Evolutionary conservation across 2,329 filamentous ascomycete species (phyloP).

Genomic region (Botrytis byssoidea): DNA sequence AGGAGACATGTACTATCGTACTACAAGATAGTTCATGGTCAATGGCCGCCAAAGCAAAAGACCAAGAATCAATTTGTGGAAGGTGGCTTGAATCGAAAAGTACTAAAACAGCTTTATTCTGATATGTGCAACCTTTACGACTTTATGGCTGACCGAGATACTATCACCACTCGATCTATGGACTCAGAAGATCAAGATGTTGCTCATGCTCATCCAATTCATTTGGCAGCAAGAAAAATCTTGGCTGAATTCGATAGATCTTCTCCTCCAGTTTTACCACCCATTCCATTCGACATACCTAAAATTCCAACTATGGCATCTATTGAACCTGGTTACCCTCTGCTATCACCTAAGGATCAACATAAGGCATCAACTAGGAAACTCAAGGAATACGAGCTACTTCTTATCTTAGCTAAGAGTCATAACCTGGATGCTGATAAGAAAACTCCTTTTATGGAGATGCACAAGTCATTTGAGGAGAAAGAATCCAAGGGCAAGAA

Average conservation of each 20-base stretch:
- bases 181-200: conserved; percentile 56
- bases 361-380: conserved; percentile 67
- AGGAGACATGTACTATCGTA: conserved; percentile 60
- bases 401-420: conserved; percentile 72
- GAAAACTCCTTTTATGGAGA: conserved; percentile 61
- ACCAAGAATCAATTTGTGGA: conserved; percentile 87
- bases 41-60: conserved; percentile 86
- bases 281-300: conserved; percentile 86
- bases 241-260: conserved; percentile 87
- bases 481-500: conserved; percentile 64
- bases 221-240: conserved; percentile 70
- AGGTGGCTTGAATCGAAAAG: conserved; percentile 79
- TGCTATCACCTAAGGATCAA: conserved; percentile 71
- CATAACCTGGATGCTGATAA: conserved; percentile 74
- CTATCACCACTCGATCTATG: conserved; percentile 74
- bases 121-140: conserved; percentile 89
- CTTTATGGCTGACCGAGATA: conserved; percentile 75
- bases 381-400: conserved; percentile 75
- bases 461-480: conserved; percentile 69
- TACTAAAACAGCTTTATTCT: conserved; percentile 77
- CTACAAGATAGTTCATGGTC: conserved; percentile 66
- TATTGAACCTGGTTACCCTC: conserved; percentile 61
- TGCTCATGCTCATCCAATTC: conserved; percentile 38
- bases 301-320: conserved; percentile 68
- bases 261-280: conserved; percentile 83